Conservation (phyloP, 2,329 filamentous ascomycete species). For the Colletotrichum shisoi region DNA sequence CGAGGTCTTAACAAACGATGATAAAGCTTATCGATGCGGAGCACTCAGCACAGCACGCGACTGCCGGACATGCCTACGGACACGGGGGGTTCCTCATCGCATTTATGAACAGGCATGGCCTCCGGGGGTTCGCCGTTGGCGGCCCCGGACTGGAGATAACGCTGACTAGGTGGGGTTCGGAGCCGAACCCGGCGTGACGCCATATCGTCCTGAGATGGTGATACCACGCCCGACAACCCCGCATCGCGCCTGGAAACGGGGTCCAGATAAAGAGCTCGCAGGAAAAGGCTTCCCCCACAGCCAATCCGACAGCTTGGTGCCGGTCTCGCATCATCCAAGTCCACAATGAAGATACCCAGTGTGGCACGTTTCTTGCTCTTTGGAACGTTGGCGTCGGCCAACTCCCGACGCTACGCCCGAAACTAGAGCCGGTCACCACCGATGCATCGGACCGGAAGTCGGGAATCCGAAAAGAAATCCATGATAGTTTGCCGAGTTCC, state of each 20-base stretch:
- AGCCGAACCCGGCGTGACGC: constrained; percentile 38
- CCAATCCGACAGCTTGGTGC: constrained; percentile 6
- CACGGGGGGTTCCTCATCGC: not conserved
- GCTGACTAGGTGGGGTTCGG: constrained; percentile 26
- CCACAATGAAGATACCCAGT: constrained; percentile 29
- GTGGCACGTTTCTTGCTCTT: constrained; percentile 21
- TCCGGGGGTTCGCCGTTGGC: not conserved
- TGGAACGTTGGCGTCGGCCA: constrained; percentile 16
- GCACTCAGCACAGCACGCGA: not conserved
- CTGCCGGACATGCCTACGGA: not conserved
- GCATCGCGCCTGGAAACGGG: constrained; percentile 18
- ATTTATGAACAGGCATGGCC: constrained; percentile 16
- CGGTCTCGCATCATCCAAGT: constrained; percentile 24
- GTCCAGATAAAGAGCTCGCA: constrained; percentile 15
- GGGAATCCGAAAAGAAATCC: not conserved
- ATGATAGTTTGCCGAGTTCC: not conserved
- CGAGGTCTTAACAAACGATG: too few relatives aligned
- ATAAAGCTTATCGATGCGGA: constrained; percentile 1
- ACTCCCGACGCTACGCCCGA: constrained; percentile 15
- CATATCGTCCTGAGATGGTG: constrained; percentile 33
- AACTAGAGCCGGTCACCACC: not conserved
- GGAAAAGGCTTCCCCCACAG: not conserved
- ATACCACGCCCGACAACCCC: constrained; percentile 29
- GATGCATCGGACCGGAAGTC: not conserved
- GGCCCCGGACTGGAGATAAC: constrained; percentile 27